Evolutionary conservation across 352 stramenopile genomes (phyloP).

Genomic region (Globisporangium emineosum): DNA sequence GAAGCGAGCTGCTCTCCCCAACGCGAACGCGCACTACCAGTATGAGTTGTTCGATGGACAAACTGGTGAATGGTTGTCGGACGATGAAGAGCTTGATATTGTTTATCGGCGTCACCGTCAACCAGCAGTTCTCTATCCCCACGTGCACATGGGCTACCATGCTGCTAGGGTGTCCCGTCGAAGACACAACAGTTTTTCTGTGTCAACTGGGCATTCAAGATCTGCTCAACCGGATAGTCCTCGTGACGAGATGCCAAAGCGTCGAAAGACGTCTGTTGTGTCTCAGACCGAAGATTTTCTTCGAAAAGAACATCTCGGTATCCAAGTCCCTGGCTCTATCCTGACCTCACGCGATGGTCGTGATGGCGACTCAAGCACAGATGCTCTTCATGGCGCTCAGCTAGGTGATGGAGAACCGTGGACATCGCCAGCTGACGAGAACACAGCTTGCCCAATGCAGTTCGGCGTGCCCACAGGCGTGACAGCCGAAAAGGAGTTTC

Average conservation of each 20-base stretch:
- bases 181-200: neutral
- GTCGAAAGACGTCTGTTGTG: constrained; percentile 9
- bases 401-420: neutral
- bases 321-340: constrained; percentile 11
- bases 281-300: constrained; percentile 8
- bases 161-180: neutral
- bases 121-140: constrained; percentile 4
- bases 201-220: constrained; percentile 3
- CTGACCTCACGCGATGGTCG: neutral
- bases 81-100: constrained; percentile 11
- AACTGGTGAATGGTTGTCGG: constrained; percentile 15
- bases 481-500: neutral
- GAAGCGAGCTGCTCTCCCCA: neutral
- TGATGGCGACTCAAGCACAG: neutral
- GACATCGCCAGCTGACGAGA: neutral
- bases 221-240: neutral
- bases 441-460: neutral
- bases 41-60: constrained; percentile 9
- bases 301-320: constrained; percentile 11
- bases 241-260: constrained; percentile 3
- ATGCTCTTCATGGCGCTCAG: neutral
- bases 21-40: neutral
- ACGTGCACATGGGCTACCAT: constrained; percentile 5
- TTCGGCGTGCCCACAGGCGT: neutral
- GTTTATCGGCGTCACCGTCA: constrained; percentile 16